Evolutionary conservation across 2,329 filamentous ascomycete species (phyloP).

Genomic region (Trichoderma cornu-damae): DNA sequence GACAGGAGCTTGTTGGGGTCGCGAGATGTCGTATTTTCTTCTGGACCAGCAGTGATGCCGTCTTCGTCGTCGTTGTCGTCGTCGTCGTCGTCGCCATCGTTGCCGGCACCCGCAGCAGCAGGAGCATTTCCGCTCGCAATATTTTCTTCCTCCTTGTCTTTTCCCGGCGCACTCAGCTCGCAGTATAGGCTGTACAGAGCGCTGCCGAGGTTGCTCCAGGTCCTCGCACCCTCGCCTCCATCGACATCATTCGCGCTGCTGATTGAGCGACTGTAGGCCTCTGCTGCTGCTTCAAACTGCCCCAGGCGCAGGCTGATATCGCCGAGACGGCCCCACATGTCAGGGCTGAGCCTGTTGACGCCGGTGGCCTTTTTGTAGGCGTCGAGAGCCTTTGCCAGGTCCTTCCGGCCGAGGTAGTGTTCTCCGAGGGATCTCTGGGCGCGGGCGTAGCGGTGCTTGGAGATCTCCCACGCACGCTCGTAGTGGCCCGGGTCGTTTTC

Average conservation of each 20-base stretch:
- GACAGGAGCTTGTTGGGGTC: slow-evolving; percentile 59
- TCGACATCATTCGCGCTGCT: slow-evolving; percentile 53
- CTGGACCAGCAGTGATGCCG: slow-evolving; percentile 19
- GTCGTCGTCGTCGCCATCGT: slow-evolving; percentile 30
- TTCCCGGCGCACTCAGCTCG: slow-evolving; percentile 42
- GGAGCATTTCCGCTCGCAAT: slow-evolving; percentile 22
- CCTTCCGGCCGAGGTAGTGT: slow-evolving; percentile 61
- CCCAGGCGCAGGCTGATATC: slow-evolving; percentile 78
- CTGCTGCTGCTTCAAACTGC: slow-evolving; percentile 71
- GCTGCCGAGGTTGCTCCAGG: slow-evolving; percentile 91
- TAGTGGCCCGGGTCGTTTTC: slow-evolving; percentile 71
- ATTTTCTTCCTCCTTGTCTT: slow-evolving; percentile 21
- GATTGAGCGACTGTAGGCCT: slow-evolving; percentile 79
- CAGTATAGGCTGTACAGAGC: slow-evolving; percentile 68
- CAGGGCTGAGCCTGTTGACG: slow-evolving; percentile 74
- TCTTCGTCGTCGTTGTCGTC: slow-evolving; percentile 31
- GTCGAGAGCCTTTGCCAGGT: slow-evolving; percentile 64
- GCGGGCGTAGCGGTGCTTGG: slow-evolving; percentile 71
- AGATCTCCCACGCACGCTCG: slow-evolving; percentile 82
- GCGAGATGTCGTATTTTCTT: slow-evolving; percentile 25
- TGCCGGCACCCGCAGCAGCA: slow-evolving; percentile 19
- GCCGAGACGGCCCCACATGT: slow-evolving; percentile 85
- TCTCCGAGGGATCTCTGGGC: slow-evolving; percentile 85
- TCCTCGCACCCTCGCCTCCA: slow-evolving; percentile 84
- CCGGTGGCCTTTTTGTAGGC: slow-evolving; percentile 74